Base-by-base conservation (phyloP, 805 yeast genomes). In the Naumovozyma dairenensis region DNA sequence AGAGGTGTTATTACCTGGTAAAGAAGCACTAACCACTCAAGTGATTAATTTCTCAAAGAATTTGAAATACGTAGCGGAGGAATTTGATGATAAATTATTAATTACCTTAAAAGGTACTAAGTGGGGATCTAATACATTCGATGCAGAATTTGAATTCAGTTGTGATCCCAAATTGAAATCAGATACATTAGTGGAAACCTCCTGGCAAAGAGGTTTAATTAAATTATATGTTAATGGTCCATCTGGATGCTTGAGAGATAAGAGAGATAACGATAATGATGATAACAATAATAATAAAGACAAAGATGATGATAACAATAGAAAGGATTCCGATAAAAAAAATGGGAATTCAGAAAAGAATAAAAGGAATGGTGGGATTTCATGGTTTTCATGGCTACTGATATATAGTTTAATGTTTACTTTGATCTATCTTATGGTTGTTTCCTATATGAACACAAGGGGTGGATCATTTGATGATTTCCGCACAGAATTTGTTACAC, bases 351-450 rank as follows among this genome's bases (percentile, higher is more conserved):
- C 58, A 21, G n/a, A n/a, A n/a, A 22, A 28, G n/a, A 45, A 55
- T 12, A 46, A 45, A 3, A 50, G 55, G 32, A 54, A 54, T 20
- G 45, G 51, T 13, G 47, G 54, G 8, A 41, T 51, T 14, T 64
- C 74, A 31, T 60, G 48, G 74, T 77, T 38, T 27, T 76, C 89
- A 78, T 92, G 94, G 34, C 73, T 87, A 69, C 73, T 87, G 53
- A 72, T 86, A 2, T 83, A 56, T 33, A 57, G 53, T 2, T 19
- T 89, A 77, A 49, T 85, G 7, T 83, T 87, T 51, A 77, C 87
- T 45, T 60, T 86, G 39, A 58, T 78, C 43, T 82, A 83, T 13
- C 57, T 89, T 21, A 70, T 71, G 29, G 67, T 81, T 46, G 77
- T 85, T 29, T 74, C 75, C 27, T 87, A 83, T 56, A 74, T 78